A percentile compares a stretch with the other conserved stretches of the same genome.
Conservation (phyloP, 129 eudicot genomes). For the Rutidosis leptorrhynchoides region DNA sequence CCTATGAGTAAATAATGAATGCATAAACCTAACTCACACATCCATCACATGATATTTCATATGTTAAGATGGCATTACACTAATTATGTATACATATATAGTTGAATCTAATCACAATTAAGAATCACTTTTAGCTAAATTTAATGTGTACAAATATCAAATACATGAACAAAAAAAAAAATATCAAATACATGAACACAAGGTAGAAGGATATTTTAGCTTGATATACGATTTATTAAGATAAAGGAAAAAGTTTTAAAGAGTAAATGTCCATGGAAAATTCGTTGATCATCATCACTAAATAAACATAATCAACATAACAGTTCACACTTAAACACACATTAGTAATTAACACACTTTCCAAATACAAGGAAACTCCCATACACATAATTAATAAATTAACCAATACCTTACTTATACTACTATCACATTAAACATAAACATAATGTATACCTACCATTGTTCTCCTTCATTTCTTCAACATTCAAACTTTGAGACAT, state of each 20-base stretch:
- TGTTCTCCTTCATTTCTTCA: slow-evolving; percentile 22
- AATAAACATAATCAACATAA: slow-evolving; percentile 31
- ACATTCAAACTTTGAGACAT: slow-evolving; percentile 19
- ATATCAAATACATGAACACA: slow-evolving; percentile 3
- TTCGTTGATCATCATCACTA: slow-evolving; percentile 24
- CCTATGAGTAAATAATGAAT: too few species aligned
- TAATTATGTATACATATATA: too few species aligned
- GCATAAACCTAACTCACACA: too few species aligned
- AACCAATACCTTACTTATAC: slow-evolving; percentile 30
- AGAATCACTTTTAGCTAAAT: too few species aligned
- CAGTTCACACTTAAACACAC: slow-evolving; percentile 38
- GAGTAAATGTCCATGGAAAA: slow-evolving; percentile 24
- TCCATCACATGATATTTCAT: too few species aligned
- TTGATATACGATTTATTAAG: slow-evolving; percentile 2
- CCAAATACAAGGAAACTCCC: neutral
- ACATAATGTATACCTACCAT: slow-evolving; percentile 9
- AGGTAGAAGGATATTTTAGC: slow-evolving; percentile 10
- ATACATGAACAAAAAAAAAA: too few species aligned
- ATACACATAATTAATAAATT: slow-evolving; percentile 20
- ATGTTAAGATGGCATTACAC: too few species aligned
- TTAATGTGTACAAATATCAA: neutral
- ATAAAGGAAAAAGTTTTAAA: neutral
- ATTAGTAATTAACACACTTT: slow-evolving; percentile 25
- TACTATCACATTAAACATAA: slow-evolving; percentile 17
- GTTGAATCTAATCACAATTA: too few species aligned